A percentile compares a stretch with the other conserved stretches of the same genome.
Evolutionary conservation across 768 basidiomycete species (phyloP).

Genomic region (Gautieria morchelliformis): DNA sequence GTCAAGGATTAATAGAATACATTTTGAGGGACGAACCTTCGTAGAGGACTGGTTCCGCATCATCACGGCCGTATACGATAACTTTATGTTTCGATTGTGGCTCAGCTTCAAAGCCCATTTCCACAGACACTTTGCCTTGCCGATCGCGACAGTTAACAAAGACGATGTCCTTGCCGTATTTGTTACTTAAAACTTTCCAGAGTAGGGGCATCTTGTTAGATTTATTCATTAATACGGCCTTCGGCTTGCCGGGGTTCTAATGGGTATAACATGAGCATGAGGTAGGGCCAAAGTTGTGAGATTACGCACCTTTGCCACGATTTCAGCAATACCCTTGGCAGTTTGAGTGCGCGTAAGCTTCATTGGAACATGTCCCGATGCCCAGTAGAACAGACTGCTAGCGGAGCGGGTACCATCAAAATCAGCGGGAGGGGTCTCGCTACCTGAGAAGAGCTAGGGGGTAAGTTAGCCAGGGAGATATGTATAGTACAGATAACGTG

Average conservation of each 20-base stretch:
- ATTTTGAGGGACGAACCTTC: slow-evolving; percentile 39
- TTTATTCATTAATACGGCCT: slow-evolving; percentile 63
- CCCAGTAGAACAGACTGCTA: slow-evolving; percentile 67
- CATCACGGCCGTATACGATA: slow-evolving; percentile 57
- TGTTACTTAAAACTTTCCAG: slow-evolving; percentile 73
- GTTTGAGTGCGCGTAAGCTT: slow-evolving; percentile 44
- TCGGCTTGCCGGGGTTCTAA: slow-evolving; percentile 35
- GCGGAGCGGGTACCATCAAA: slow-evolving; percentile 65
- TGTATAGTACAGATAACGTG: slow-evolving; percentile 4
- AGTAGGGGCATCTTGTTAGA: slow-evolving; percentile 68
- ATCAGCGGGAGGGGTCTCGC: slow-evolving; percentile 44
- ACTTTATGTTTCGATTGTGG: slow-evolving; percentile 51
- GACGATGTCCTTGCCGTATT: slow-evolving; percentile 50
- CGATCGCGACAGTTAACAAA: slow-evolving; percentile 61
- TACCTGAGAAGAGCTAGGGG: slow-evolving; percentile 67
- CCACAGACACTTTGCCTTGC: slow-evolving; percentile 46
- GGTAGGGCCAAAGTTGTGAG: neutral
- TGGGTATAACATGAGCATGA: neutral
- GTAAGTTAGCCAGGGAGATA: neutral
- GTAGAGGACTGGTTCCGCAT: slow-evolving; percentile 48
- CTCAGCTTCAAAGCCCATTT: slow-evolving; percentile 49
- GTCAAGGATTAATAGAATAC: neutral
- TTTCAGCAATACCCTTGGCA: slow-evolving; percentile 47
- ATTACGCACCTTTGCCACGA: slow-evolving; percentile 52
- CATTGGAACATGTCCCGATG: slow-evolving; percentile 63